Percentiles rank a stretch among this genome's conserved stretches.
Evolutionary conservation across 495 filamentous ascomycete species (phyloP).

Genomic region (Penicillium coffeae): DNA sequence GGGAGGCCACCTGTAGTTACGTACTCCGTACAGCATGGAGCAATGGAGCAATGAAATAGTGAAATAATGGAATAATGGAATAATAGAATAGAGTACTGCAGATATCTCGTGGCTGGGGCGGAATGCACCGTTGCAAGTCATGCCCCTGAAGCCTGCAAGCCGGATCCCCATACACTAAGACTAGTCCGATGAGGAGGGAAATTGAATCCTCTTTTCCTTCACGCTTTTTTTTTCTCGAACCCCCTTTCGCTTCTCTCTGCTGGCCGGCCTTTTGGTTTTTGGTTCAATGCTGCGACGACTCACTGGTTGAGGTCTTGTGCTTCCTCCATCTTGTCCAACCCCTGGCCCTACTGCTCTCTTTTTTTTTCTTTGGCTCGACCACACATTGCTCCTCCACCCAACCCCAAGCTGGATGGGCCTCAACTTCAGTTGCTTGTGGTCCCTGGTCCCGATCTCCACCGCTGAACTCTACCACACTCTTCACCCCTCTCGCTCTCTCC

Average conservation of each 20-base stretch:
- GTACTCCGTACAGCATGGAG: too few relatives aligned
- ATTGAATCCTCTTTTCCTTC: conserved; percentile 19
- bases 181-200: conserved; percentile 25
- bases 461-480: conserved; percentile 19
- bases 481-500: conserved; percentile 7
- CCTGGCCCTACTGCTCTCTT: conserved; percentile 10
- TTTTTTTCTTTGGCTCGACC: conserved; percentile 13
- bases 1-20: too few relatives aligned
- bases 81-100: neutral
- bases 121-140: conserved; percentile 12
- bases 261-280: conserved; percentile 1
- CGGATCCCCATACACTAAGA: conserved; percentile 14
- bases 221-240: conserved; percentile 1
- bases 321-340: conserved; percentile 4
- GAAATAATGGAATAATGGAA: too few relatives aligned
- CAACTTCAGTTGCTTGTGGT: conserved; percentile 22
- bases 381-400: neutral
- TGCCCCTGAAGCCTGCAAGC: conserved; percentile 27
- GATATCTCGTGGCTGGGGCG: conserved; percentile 3
- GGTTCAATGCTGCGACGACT: conserved; percentile 1
- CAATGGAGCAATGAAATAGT: too few relatives aligned
- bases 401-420: conserved; percentile 16
- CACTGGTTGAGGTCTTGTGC: neutral
- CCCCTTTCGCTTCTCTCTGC: conserved; percentile 2
- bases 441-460: conserved; percentile 29